Conservation (phyloP, 2,329 filamentous ascomycete species). For the Penicillium crustosum region DNA sequence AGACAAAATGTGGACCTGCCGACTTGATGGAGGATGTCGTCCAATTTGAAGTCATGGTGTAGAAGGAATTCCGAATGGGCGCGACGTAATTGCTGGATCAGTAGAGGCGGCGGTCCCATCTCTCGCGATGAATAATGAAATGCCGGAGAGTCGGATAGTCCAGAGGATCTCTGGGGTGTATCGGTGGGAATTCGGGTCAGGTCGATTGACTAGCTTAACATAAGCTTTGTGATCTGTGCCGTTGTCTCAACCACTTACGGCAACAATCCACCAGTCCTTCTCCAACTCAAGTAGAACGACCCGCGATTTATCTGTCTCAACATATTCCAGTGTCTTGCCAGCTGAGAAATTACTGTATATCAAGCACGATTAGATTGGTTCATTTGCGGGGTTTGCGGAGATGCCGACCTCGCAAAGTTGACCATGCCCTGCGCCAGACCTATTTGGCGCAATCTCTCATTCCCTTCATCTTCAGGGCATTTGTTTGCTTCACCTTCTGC, state of each 20-base stretch:
- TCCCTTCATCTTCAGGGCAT: conserved; percentile 63
- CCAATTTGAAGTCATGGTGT: conserved; percentile 77
- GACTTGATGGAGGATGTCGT: conserved; percentile 65
- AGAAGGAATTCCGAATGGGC: conserved; percentile 83
- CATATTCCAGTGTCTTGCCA: conserved; percentile 72
- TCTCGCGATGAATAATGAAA: conserved; percentile 87
- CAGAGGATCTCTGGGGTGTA: conserved; percentile 43
- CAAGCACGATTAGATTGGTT: conserved; percentile 16
- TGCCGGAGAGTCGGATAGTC: conserved; percentile 43
- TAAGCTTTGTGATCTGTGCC: conserved; percentile 8
- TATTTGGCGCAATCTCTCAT: conserved; percentile 87
- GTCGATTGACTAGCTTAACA: conserved; percentile 66
- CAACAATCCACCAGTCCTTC: conserved; percentile 90
- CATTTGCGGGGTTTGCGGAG: conserved; percentile 12
- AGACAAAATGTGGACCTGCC: conserved; percentile 68
- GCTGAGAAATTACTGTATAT: conserved; percentile 71
- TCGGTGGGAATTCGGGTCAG: conserved; percentile 69
- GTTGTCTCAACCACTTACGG: conserved; percentile 56
- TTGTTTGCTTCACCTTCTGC: conserved; percentile 29
- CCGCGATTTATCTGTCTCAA: conserved; percentile 87
- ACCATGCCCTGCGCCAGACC: conserved; percentile 96
- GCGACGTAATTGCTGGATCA: conserved; percentile 76
- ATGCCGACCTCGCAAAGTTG: conserved; percentile 70
- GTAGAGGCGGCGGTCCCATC: conserved; percentile 75
- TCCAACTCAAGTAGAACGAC: conserved; percentile 87